Percentiles rank a stretch among this genome's conserved stretches.
phyloP scores from a whole-genome alignment of 2,329 filamentous ascomycete species.

The Neofusicoccum umdonicola region DNA sequence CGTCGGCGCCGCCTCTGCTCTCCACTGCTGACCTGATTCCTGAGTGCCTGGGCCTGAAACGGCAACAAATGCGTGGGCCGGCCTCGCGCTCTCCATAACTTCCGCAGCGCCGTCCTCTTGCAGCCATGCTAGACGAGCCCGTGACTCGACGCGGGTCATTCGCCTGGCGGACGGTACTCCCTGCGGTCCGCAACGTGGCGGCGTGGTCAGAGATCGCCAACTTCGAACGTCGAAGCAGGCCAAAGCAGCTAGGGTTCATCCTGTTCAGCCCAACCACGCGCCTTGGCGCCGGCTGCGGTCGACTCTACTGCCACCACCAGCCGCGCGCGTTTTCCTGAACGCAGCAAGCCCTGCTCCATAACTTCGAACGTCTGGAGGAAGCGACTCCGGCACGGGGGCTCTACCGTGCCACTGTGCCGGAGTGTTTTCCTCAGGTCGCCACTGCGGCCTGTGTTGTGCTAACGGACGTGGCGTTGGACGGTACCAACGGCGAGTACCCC shows the following conservation, averaged over 20 bases:
- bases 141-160: too few species aligned
- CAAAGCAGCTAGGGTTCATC: not conserved
- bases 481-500: not conserved
- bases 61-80: too few species aligned
- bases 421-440: not conserved
- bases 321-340: not conserved
- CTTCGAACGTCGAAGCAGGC: not conserved
- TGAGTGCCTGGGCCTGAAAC: too few species aligned
- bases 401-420: not conserved
- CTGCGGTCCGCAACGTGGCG: too few species aligned
- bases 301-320: not conserved
- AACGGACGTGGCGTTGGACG: not conserved
- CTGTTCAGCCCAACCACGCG: not conserved
- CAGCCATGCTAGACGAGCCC: not conserved
- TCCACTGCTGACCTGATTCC: too few species aligned
- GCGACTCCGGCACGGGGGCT: constrained; percentile 10
- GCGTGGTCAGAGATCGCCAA: not conserved
- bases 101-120: not conserved
- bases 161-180: too few species aligned
- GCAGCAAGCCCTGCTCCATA: not conserved
- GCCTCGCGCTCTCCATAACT: too few species aligned
- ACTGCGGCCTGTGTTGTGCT: not conserved
- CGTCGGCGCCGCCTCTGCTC: too few species aligned
- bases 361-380: constrained; percentile 6
- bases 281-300: not conserved